Conservation (phyloP, 2,329 filamentous ascomycete genomes). For the Zymoseptoria crescenta region DNA sequence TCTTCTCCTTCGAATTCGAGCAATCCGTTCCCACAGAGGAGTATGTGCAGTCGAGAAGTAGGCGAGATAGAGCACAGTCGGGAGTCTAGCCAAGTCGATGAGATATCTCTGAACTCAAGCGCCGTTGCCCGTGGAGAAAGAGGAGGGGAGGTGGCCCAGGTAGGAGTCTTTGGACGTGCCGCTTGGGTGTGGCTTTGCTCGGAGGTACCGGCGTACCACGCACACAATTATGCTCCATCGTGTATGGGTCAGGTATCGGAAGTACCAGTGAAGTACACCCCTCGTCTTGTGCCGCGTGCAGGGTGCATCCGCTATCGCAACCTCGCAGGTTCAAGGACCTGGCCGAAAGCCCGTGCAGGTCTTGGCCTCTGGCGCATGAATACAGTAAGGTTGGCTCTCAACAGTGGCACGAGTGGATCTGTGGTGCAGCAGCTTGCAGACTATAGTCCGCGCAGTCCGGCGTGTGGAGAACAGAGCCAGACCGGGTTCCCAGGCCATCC, state of each 20-base stretch:
- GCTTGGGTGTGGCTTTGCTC: neutral
- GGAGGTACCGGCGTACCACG: neutral
- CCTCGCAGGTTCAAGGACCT: neutral
- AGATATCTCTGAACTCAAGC: neutral
- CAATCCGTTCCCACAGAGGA: no score
- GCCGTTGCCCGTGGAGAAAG: neutral
- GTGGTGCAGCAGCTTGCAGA: neutral
- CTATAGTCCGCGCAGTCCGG: neutral
- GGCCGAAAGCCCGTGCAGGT: neutral
- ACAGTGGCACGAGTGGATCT: neutral
- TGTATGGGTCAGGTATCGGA: neutral
- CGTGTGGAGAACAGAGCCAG: neutral
- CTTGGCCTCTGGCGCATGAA: neutral
- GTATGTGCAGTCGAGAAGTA: neutral
- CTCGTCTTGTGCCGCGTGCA: neutral
- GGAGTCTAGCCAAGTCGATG: neutral
- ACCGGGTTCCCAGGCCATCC: neutral
- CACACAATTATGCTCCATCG: neutral
- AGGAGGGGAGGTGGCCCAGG: no score
- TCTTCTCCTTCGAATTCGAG: neutral
- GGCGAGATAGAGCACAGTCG: neutral
- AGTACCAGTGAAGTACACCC: neutral
- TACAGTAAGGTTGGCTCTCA: neutral
- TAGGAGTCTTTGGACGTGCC: neutral
- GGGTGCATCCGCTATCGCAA: neutral